phyloP scores from a whole-genome alignment of 2,329 filamentous ascomycete genomes.

The Ilyonectria mors-panacis region DNA sequence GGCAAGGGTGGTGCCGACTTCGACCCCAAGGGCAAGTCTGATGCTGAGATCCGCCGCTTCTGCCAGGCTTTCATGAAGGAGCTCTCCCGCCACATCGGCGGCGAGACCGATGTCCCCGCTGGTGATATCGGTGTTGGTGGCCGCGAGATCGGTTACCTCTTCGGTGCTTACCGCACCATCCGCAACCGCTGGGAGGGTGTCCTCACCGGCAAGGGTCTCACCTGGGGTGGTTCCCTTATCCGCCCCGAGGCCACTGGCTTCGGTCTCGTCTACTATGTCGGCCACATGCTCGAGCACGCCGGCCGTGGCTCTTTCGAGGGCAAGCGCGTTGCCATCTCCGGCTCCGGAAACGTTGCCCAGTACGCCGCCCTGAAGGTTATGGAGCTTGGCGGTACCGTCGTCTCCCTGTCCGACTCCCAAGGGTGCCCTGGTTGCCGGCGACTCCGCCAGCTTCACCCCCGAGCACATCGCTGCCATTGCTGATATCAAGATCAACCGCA shows the following conservation, averaged over 20 bases:
- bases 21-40: slow-evolving; percentile 98
- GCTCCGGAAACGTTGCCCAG: slow-evolving; percentile 97
- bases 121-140: slow-evolving; percentile 96
- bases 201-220: slow-evolving; percentile 93
- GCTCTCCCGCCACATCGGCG: slow-evolving; percentile 95
- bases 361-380: slow-evolving; percentile 97
- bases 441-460: slow-evolving; percentile 80
- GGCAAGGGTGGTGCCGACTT: slow-evolving; percentile 99
- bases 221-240: slow-evolving; percentile 95
- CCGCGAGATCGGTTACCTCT: slow-evolving; percentile 94
- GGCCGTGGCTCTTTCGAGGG: slow-evolving; percentile 88
- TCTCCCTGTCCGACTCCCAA: slow-evolving; percentile 95
- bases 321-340: slow-evolving; percentile 96
- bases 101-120: slow-evolving; percentile 95
- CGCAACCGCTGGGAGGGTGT: slow-evolving; percentile 96
- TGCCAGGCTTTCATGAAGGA: slow-evolving; percentile 97
- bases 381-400: slow-evolving; percentile 92
- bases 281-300: slow-evolving; percentile 94
- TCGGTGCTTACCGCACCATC: slow-evolving; percentile 91
- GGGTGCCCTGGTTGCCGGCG: slow-evolving; percentile 83
- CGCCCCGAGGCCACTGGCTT: slow-evolving; percentile 97
- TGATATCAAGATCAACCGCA: slow-evolving; percentile 87
- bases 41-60: slow-evolving; percentile 98
- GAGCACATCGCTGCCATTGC: slow-evolving; percentile 87
- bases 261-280: slow-evolving; percentile 96